phyloP scores from a whole-genome alignment of 2,329 filamentous ascomycete genomes.

The Hymenoscyphus fraxineus region DNA sequence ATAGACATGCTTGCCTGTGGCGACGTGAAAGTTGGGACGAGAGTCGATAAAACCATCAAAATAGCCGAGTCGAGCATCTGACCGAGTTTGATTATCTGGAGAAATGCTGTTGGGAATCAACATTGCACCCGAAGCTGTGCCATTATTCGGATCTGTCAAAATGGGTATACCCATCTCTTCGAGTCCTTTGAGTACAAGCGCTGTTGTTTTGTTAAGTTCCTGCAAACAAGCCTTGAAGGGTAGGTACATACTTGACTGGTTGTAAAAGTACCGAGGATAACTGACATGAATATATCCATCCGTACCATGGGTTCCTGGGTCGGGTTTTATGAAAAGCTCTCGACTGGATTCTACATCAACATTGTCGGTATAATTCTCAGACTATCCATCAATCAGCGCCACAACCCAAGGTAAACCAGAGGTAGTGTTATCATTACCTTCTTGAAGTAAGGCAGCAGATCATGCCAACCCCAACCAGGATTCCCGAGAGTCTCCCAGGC shows the following conservation, averaged over 20 bases:
- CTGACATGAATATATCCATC: constrained; percentile 38
- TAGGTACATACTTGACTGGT: constrained; percentile 37
- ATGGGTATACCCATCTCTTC: constrained; percentile 38
- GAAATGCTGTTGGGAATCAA: constrained; percentile 39
- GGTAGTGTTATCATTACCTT: constrained; percentile 27
- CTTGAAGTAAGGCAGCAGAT: constrained; percentile 39
- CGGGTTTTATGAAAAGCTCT: constrained; percentile 30
- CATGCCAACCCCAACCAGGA: constrained; percentile 36
- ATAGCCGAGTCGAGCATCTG: constrained; percentile 41
- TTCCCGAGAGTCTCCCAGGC: constrained; percentile 42
- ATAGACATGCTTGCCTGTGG: constrained; percentile 40
- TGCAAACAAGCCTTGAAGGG: not conserved
- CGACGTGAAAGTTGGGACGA: constrained; percentile 40
- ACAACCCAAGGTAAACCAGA: not conserved
- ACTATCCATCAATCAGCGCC: constrained; percentile 21
- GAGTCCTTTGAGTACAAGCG: constrained; percentile 38
- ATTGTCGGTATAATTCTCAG: constrained; percentile 37
- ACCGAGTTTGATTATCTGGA: constrained; percentile 40
- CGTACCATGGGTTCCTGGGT: constrained; percentile 34
- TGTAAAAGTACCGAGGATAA: constrained; percentile 40
- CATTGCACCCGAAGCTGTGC: constrained; percentile 37
- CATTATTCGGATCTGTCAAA: constrained; percentile 38
- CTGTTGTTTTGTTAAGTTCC: constrained; percentile 25
- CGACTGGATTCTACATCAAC: constrained; percentile 24
- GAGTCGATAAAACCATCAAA: constrained; percentile 35